Base-by-base conservation (phyloP, 148 eudicot species). In the Vaccinium corymbosum region DNA sequence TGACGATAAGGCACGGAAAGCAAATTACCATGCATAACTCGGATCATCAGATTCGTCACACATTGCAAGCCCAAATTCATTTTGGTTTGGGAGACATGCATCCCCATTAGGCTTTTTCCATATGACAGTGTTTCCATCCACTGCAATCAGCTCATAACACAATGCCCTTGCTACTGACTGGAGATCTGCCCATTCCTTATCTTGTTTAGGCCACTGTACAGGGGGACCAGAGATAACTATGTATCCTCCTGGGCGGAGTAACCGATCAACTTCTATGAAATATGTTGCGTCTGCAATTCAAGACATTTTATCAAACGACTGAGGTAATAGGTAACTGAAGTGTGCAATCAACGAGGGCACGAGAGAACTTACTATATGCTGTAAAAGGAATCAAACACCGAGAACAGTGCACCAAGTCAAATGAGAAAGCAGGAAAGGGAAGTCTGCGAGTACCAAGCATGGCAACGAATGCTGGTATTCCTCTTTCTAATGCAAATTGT, bases 381-480 rank as follows among this genome's bases (percentile, higher is more conserved):
- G 99, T 97, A 84, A 89, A 97, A 22, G 98, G 99, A 84, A 97
- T 97, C 88, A 97, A 91, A 85, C 99, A 97, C 83, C 99, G 93
- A 52, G 99, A 97, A 89, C 99, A 97, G 88, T 97, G 99, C 86
- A 97, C 90, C 91, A 97, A 89, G 86, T 97, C 99, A 88, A 97
- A 97, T 22, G 98, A 92, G 88, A 91, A 95, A n/a, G 98, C 96
- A 42, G 99, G 95, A 90, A 97, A 93, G 8, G 99, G 98, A 80
- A 97, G 93, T 85, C 98, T 92, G 74, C 93, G 96, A 16, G 99
- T 97, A 84, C 99, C 99, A 87, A 97, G 99, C 99, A 95, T 97
- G 71, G 95, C 95, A 82, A 97, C 96, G 89, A 97, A 92, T 66
- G 99, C 98, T 13, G 99, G 99, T 32, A 97, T 76, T 87, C 99